phyloP scores from a whole-genome alignment of 768 basidiomycete genomes.

The Piloderma croceum region DNA sequence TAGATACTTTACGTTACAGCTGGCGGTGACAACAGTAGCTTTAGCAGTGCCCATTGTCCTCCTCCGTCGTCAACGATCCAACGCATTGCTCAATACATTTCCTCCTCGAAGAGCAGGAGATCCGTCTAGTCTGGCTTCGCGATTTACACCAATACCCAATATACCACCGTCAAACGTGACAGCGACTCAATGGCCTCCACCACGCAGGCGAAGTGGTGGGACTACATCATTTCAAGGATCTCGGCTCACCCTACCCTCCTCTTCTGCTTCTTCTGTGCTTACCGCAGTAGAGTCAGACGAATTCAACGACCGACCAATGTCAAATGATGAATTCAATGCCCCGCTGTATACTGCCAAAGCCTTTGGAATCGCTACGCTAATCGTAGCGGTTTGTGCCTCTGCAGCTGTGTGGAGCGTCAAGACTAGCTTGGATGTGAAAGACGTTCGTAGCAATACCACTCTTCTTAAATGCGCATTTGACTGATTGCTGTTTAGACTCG shows the following conservation, averaged over 20 bases:
- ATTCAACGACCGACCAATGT: slow-evolving; percentile 7
- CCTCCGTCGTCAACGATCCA: neutral
- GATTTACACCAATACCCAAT: neutral
- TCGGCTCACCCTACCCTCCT: no score
- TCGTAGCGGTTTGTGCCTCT: slow-evolving; percentile 47
- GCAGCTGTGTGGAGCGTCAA: slow-evolving; percentile 45
- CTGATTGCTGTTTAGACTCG: slow-evolving; percentile 35
- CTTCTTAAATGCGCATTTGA: no score
- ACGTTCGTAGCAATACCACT: slow-evolving; percentile 53
- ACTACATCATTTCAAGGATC: no score
- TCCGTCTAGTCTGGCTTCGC: neutral
- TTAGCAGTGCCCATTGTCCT: neutral
- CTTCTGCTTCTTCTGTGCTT: no score
- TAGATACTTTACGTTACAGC: neutral
- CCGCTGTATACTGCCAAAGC: slow-evolving; percentile 57
- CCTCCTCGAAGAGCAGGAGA: neutral
- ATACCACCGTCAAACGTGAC: neutral
- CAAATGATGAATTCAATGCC: slow-evolving; percentile 39
- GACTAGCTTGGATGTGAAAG: slow-evolving; percentile 45
- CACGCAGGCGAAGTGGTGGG: no score
- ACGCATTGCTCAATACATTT: neutral
- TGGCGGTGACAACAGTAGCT: neutral
- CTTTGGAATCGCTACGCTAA: slow-evolving; percentile 56
- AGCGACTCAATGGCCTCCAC: no score
- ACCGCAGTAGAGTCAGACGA: no score